These are phyloP conservation scores for Ceratocystis smalleyi DNA, from an alignment of 2,329 filamentous ascomycete genomes.

Conservation along the genomic window DNA sequence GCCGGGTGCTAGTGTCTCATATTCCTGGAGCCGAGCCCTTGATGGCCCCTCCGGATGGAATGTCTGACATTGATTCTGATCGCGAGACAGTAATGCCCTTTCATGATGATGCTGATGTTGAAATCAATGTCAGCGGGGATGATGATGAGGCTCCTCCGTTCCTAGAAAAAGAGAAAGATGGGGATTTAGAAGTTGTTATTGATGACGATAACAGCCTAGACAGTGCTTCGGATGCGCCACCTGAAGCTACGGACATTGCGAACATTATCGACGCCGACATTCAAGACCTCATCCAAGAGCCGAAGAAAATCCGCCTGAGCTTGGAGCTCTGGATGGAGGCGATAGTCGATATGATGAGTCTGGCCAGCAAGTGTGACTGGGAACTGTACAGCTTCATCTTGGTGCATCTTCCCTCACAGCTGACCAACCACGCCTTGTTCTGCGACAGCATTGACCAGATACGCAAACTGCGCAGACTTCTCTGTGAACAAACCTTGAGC, in stretches of 20 bases:
- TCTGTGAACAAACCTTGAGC: constrained; percentile 71
- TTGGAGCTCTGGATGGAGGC: constrained; percentile 61
- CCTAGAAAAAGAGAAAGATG: constrained; percentile 7
- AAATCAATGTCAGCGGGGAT: constrained; percentile 12
- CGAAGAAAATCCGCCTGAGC: constrained; percentile 33
- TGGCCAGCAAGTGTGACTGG: constrained; percentile 46
- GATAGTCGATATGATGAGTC: constrained; percentile 32
- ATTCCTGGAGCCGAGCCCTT: constrained; percentile 18
- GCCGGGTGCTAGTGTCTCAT: constrained; percentile 36
- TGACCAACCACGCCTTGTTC: constrained; percentile 82
- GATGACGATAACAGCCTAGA: constrained; percentile 14
- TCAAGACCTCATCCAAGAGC: background rate
- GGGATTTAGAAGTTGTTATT: background rate
- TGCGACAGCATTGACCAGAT: constrained; percentile 57
- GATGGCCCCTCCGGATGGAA: constrained; percentile 16
- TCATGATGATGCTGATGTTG: constrained; percentile 7
- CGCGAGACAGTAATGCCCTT: constrained; percentile 5
- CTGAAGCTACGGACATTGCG: constrained; percentile 19
- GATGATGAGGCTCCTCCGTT: constrained; percentile 15
- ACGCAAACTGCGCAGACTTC: constrained; percentile 53
- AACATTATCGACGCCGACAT: background rate
- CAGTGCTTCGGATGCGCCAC: constrained; percentile 18
- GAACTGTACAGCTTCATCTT: constrained; percentile 84
- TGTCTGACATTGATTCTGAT: constrained; percentile 15
- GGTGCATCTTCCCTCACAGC: constrained; percentile 69